phyloP scores from a whole-genome alignment of 805 yeast species.

The Kodamaea laetipori region DNA sequence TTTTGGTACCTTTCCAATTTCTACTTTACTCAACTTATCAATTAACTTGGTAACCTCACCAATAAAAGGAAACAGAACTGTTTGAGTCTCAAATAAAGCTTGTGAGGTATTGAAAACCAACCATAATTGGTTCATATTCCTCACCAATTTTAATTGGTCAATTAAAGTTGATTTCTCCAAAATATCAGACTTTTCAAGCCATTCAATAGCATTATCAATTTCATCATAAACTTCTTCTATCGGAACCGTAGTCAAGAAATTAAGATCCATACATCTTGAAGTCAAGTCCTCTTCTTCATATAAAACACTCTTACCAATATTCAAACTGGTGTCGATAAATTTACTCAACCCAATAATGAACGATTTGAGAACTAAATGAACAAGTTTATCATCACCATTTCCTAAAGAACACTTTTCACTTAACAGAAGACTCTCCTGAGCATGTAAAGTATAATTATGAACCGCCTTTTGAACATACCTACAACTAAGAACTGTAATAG shows the following conservation, averaged over 20 bases:
- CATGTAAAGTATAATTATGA: conserved; percentile 28
- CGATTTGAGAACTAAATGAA: conserved; percentile 43
- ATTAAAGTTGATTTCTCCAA: conserved; percentile 9
- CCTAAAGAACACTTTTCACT: conserved; percentile 6
- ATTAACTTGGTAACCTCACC: conserved; percentile 18
- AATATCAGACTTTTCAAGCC: conserved; percentile 24
- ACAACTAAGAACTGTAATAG: conserved; percentile 78
- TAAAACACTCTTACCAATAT: conserved; percentile 58
- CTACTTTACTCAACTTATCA: conserved; percentile 4
- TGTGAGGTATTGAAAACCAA: conserved; percentile 19
- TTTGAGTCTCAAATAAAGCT: conserved; percentile 12
- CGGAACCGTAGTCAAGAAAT: conserved; percentile 28
- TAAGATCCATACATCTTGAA: conserved; percentile 59
- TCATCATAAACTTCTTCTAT: conserved; percentile 25
- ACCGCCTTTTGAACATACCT: conserved; percentile 67
- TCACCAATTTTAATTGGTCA: conserved; percentile 31
- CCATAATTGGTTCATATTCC: conserved; percentile 30
- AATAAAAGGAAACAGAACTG: conserved; percentile 19
- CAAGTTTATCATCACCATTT: conserved; percentile 15
- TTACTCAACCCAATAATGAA: conserved; percentile 56
- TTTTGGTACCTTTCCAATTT: conserved; percentile 13
- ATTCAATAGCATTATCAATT: conserved; percentile 36
- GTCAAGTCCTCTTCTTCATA: conserved; percentile 78
- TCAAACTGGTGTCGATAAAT: conserved; percentile 50
- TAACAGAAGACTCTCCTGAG: conserved; percentile 2